Base-by-base conservation (phyloP, 208 protist genomes). In the Blastocrithidia nonstop region DNA sequence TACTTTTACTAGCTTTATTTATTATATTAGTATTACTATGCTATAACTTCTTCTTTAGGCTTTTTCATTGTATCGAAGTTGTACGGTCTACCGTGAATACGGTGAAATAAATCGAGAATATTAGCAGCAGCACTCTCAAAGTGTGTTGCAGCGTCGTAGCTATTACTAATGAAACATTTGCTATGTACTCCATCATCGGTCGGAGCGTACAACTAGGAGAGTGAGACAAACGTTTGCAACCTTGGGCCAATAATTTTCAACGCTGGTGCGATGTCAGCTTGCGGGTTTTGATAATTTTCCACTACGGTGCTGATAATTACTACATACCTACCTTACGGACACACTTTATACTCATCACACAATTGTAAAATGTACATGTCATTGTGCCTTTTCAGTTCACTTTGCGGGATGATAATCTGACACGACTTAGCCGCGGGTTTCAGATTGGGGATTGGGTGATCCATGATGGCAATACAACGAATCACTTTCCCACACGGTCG, bases 331-430 rank as follows among this genome's bases (percentile, higher is more conserved):
- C 96, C 95, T 43, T 97, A 77, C 1, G 96, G 72, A 62, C 87
- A 94, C 28, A 99, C 97, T 46, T 96, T 87, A 60, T 99, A 94
- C 22, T 71, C 61, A 8, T 61, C 66, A 5, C 88, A 95, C 27
- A 98, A 73, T 41, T 79, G 69, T 41, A 95, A 80, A 16, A 99
- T 72, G 80, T 99, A 99, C 57, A 99, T 94, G 65, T 99, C 98
- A 53, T 84, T 80, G 37, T 94, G 78, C 17, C 97, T 65, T 27
- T 76, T 81, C 27, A 94, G 54, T 71, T 98, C 88, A 24, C 89
- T 96, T 54, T 96, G 88, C 29, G 97, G 96, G 37, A 99, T 95
- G 51, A 99, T 99, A 46, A 99, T 96, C 71, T 99, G 96, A 45
- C 59, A 74, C 15, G 89, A 95, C 32, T 93, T 77, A 19, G 73